Percentiles rank a stretch among this genome's conserved stretches.
Conservation (phyloP, 306 rosid species). For the Cucurbita argyrosperma region DNA sequence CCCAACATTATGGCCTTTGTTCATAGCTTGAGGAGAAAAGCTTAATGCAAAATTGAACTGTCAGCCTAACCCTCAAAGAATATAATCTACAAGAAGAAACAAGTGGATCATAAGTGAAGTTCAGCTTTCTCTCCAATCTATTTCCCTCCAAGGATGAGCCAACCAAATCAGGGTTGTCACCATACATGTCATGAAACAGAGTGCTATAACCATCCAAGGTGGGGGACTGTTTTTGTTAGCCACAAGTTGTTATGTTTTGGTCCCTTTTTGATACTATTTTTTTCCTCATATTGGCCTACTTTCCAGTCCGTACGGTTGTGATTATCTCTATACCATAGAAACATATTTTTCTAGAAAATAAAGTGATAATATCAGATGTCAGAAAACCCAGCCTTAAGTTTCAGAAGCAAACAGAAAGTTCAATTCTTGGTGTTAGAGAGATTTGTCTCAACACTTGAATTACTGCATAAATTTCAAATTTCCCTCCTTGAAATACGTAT, state of each 20-base stretch:
- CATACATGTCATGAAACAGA: conserved; percentile 9
- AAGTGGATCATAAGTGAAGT: conserved; percentile 1
- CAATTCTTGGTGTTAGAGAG: neutral
- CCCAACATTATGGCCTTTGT: neutral
- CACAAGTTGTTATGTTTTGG: conserved; percentile 29
- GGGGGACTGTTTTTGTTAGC: conserved; percentile 15
- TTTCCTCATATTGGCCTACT: conserved; percentile 19
- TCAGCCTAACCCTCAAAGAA: neutral
- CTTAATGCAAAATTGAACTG: neutral
- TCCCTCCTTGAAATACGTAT: conserved; percentile 6
- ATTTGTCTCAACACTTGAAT: neutral
- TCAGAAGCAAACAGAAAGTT: neutral
- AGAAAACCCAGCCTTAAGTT: conserved; percentile 10
- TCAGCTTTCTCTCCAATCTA: neutral
- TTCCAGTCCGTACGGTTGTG: conserved; percentile 17
- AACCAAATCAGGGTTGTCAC: conserved; percentile 11
- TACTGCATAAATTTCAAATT: neutral
- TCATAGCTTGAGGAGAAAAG: neutral
- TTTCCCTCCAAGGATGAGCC: conserved; percentile 12
- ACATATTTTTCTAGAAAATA: neutral
- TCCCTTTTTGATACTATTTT: conserved; percentile 2
- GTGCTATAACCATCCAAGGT: conserved; percentile 25
- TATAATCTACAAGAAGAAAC: neutral
- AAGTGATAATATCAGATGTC: conserved; percentile 8
- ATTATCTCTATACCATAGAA: conserved; percentile 4